These are phyloP conservation scores for Scheffersomyces parashehatae DNA, from an alignment of 1,139 yeast species.

Conservation along the genomic window DNA sequence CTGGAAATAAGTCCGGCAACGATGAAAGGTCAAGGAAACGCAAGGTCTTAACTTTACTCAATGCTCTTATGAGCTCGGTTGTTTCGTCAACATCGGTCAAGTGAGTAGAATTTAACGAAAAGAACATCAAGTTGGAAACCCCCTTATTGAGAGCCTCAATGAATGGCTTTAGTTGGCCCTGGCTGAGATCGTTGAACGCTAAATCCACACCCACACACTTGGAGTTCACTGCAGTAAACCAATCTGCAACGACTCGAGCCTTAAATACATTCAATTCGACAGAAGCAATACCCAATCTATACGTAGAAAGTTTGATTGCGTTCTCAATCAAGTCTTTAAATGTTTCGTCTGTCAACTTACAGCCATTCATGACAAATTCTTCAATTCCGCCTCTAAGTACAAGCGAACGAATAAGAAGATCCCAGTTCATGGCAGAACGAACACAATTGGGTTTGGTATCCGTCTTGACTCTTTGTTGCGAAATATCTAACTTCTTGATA, in stretches of 20 bases:
- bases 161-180: slow-evolving; percentile 54
- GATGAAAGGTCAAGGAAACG: slow-evolving; percentile 78
- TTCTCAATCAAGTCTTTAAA: slow-evolving; percentile 53
- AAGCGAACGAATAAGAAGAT: slow-evolving; percentile 60
- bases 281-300: slow-evolving; percentile 76
- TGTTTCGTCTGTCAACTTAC: slow-evolving; percentile 56
- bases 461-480: slow-evolving; percentile 65
- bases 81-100: slow-evolving; percentile 56
- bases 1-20: slow-evolving; percentile 73
- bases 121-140: slow-evolving; percentile 48
- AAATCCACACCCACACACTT: slow-evolving; percentile 80
- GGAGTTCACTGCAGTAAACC: slow-evolving; percentile 57
- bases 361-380: slow-evolving; percentile 81
- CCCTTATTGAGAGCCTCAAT: slow-evolving; percentile 40
- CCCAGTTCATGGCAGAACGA: slow-evolving; percentile 79
- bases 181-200: slow-evolving; percentile 74
- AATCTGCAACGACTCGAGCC: slow-evolving; percentile 54
- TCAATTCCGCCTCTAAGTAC: slow-evolving; percentile 69
- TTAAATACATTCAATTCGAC: slow-evolving; percentile 63
- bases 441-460: slow-evolving; percentile 46
- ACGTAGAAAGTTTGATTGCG: slow-evolving; percentile 57
- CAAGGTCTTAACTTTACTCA: slow-evolving; percentile 55
- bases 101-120: slow-evolving; percentile 72
- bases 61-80: slow-evolving; percentile 49
- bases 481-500: slow-evolving; percentile 71